Conservation (phyloP, 1,284 basidiomycete species). For the Rhodotorula sp. region DNA sequence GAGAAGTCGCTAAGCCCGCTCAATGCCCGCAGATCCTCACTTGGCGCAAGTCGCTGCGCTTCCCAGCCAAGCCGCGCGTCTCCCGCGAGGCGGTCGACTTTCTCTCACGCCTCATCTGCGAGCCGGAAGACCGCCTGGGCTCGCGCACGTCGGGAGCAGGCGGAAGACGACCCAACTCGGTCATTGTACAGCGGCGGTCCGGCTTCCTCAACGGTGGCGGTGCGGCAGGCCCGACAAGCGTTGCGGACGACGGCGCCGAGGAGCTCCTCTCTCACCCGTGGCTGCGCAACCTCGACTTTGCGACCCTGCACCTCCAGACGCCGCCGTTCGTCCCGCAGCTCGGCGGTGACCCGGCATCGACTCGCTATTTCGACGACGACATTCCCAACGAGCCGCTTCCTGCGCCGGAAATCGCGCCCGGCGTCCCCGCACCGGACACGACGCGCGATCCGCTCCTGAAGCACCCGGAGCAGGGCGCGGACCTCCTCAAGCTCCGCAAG, state of each 20-base stretch:
- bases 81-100: slow-evolving; percentile 83
- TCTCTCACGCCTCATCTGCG: slow-evolving; percentile 85
- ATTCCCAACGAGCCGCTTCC: slow-evolving; percentile 63
- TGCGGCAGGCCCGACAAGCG: neutral
- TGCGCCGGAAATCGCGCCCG: slow-evolving; percentile 77
- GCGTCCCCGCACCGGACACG: slow-evolving; percentile 59
- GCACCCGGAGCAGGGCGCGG: slow-evolving; percentile 77
- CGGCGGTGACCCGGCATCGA: slow-evolving; percentile 64
- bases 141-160: slow-evolving; percentile 56
- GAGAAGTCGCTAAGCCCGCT: too few relatives aligned
- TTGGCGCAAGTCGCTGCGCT: slow-evolving; percentile 83
- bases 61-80: slow-evolving; percentile 78
- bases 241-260: slow-evolving; percentile 70
- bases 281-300: slow-evolving; percentile 84
- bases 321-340: slow-evolving; percentile 89
- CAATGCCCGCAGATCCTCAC: slow-evolving; percentile 60
- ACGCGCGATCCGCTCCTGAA: slow-evolving; percentile 85
- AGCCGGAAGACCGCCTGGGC: slow-evolving; percentile 89
- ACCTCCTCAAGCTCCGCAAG: slow-evolving; percentile 87
- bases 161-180: slow-evolving; percentile 69
- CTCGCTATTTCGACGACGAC: slow-evolving; percentile 81
- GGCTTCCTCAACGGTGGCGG: slow-evolving; percentile 61
- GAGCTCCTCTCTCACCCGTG: slow-evolving; percentile 86
- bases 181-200: slow-evolving; percentile 68
- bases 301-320: slow-evolving; percentile 71